A percentile compares a stretch with the other conserved stretches of the same genome.
These are phyloP conservation scores for Russula ochroleuca DNA, from an alignment of 768 basidiomycete genomes.

Conservation along the genomic window DNA sequence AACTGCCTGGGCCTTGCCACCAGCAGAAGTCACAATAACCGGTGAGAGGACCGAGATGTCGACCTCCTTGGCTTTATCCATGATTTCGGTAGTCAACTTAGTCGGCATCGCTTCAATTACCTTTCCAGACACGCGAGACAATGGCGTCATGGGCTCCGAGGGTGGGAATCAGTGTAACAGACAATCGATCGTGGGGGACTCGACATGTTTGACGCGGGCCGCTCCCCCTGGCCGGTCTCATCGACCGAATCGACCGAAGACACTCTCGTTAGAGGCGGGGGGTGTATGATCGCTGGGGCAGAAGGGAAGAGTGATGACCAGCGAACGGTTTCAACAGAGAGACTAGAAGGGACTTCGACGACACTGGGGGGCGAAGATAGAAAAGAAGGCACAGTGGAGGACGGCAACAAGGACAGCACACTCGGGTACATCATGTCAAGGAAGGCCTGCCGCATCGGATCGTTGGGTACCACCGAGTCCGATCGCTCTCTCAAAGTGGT, in stretches of 20 bases:
- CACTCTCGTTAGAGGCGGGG: background rate
- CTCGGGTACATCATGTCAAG: conserved; percentile 1
- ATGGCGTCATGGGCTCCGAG: conserved; percentile 16
- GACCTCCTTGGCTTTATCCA: background rate
- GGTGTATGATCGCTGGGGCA: conserved; percentile 7
- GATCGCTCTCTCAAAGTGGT: background rate
- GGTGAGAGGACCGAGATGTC: background rate
- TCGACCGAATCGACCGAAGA: background rate
- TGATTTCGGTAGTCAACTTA: conserved; percentile 1
- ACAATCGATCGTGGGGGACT: conserved; percentile 13
- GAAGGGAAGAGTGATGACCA: conserved; percentile 21
- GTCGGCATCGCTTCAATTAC: background rate
- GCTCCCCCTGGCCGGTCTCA: conserved; percentile 11
- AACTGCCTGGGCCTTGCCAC: background rate
- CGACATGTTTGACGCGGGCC: conserved; percentile 9
- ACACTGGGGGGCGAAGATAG: conserved; percentile 3
- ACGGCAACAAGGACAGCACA: background rate
- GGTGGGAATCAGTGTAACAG: conserved; percentile 7
- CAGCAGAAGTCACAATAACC: background rate
- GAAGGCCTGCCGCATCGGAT: background rate
- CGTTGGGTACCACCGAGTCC: background rate
- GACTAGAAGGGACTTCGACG: background rate
- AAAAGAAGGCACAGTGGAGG: background rate
- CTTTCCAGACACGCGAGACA: conserved; percentile 3
- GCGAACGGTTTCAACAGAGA: background rate